Base-by-base conservation (phyloP, 139 green algal species). In the Gonium pectorale region DNA sequence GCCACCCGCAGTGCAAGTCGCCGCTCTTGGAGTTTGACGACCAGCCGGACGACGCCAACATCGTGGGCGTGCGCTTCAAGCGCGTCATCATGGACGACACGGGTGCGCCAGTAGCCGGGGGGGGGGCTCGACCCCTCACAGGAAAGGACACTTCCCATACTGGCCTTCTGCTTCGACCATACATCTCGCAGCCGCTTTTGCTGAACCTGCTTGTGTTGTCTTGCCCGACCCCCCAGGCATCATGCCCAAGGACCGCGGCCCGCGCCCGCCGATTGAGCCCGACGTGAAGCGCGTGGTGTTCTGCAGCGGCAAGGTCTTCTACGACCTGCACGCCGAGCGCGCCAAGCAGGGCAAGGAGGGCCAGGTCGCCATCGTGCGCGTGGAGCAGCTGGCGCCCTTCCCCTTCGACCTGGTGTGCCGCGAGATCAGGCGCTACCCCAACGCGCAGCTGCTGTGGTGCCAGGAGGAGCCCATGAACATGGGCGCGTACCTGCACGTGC, bases 381-480 rank as follows among this genome's bases (percentile, higher is more conserved):
- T 99, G 49, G 97, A 99, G 94, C 95, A 92, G 96, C 91, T 99
- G 68, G 92, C 92, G 31, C 97, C 97, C 66, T 99, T 99, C 94
- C 97, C 97, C 80, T 99, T 96, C 75, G 97, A 99, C 94, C 94
- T 99, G 56, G 92, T 99, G 17, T 87, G 91, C 84, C 93, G 97
- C 43, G 97, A 99, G 90, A 88, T 99, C 60, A 88, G 94, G 67
- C 94, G 97, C 69, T 99, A 99, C 94, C 96, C 96, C 86, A 97
- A 97, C 79, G 96, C 95, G 9, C 92, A 96, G 89, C 66, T 98
- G 27, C 56, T 98, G 75, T 99, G 96, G 97, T 91, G 77, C 60
- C 97, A 99, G 88, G 97, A 99, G 92, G 97, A 99, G 93, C 97
- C 97, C 43, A 96, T 97, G 93, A 99, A 99, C 95, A 99, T 99